phyloP scores from a whole-genome alignment of 75 land plant species.

The Picea glauca region DNA sequence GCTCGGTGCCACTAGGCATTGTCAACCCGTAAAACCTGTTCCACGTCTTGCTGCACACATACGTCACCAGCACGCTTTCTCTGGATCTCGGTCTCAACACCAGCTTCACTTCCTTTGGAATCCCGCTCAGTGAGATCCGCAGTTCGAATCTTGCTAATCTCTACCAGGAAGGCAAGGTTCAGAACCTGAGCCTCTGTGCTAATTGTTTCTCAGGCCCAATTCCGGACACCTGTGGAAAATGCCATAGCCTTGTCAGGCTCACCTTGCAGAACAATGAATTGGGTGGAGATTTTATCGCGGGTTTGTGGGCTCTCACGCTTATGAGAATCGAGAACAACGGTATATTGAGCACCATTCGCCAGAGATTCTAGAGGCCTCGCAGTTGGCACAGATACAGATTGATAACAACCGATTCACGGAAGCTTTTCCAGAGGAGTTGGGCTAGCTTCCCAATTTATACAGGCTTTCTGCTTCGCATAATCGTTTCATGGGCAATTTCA shows the following conservation, averaged over 20 bases:
- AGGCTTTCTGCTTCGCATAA: slow-evolving; percentile 24
- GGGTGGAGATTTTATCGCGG: slow-evolving; percentile 53
- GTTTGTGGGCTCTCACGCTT: slow-evolving; percentile 24
- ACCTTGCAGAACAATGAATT: slow-evolving; percentile 58
- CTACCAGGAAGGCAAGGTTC: slow-evolving; percentile 34
- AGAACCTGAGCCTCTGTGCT: slow-evolving; percentile 42
- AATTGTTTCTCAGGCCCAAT: slow-evolving; percentile 31
- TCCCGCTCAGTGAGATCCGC: slow-evolving; percentile 38
- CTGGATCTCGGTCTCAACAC: slow-evolving; percentile 20
- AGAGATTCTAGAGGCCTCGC: slow-evolving; percentile 16
- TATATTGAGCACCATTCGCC: slow-evolving; percentile 44
- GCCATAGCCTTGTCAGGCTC: slow-evolving; percentile 52
- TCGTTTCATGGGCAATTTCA: slow-evolving; percentile 53
- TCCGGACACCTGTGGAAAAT: slow-evolving; percentile 19
- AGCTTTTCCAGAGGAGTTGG: background rate
- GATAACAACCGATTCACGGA: slow-evolving; percentile 66
- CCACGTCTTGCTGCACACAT: background rate
- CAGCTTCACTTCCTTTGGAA: slow-evolving; percentile 19
- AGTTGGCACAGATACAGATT: background rate
- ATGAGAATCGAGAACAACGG: slow-evolving; percentile 53
- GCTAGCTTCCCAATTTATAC: no score
- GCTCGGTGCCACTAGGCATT: slow-evolving; percentile 26
- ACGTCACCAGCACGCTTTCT: slow-evolving; percentile 38
- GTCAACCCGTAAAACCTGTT: slow-evolving; percentile 10
- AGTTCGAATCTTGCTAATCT: slow-evolving; percentile 22